A percentile compares a stretch with the other conserved stretches of the same genome.
Conservation (phyloP, 352 stramenopile genomes). For the Phytophthora pini region DNA sequence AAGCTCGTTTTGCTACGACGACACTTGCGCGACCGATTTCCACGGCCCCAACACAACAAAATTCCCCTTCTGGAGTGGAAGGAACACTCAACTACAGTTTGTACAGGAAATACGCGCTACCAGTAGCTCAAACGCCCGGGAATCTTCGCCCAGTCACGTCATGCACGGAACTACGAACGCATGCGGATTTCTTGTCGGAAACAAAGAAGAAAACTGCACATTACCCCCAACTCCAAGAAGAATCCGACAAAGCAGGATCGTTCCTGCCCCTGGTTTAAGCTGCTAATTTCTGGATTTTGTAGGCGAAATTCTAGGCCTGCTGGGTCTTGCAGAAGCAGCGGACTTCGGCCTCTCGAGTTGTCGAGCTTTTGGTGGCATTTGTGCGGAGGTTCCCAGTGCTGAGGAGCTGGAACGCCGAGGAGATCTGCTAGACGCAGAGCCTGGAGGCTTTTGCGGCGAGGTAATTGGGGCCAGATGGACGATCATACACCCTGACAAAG, state of each 20-base stretch:
- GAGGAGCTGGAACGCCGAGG: slow-evolving; percentile 21
- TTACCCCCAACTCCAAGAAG: slow-evolving; percentile 17
- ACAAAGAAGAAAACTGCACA: slow-evolving; percentile 23
- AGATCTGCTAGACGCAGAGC: slow-evolving; percentile 15
- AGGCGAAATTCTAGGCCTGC: slow-evolving; percentile 3
- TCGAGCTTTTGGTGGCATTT: not conserved
- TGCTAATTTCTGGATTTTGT: not conserved
- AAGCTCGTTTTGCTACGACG: slow-evolving; percentile 45
- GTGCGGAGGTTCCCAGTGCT: slow-evolving; percentile 4
- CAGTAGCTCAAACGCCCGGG: slow-evolving; percentile 7
- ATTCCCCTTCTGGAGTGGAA: not conserved
- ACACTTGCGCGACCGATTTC: slow-evolving; percentile 47
- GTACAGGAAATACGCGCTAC: slow-evolving; percentile 49
- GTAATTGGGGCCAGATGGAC: slow-evolving; percentile 25
- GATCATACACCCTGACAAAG: slow-evolving; percentile 46
- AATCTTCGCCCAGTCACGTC: slow-evolving; percentile 37
- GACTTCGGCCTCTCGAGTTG: slow-evolving; percentile 25
- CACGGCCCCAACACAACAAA: slow-evolving; percentile 22
- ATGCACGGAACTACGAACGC: slow-evolving; percentile 40
- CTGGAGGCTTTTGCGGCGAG: slow-evolving; percentile 28
- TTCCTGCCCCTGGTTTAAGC: slow-evolving; percentile 32
- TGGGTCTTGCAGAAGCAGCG: slow-evolving; percentile 6
- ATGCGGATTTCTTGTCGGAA: slow-evolving; percentile 43
- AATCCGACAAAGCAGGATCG: slow-evolving; percentile 12
- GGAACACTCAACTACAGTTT: slow-evolving; percentile 39